Conservation (phyloP, 2,329 filamentous ascomycete genomes). For the Plectosphaerella sp. region DNA sequence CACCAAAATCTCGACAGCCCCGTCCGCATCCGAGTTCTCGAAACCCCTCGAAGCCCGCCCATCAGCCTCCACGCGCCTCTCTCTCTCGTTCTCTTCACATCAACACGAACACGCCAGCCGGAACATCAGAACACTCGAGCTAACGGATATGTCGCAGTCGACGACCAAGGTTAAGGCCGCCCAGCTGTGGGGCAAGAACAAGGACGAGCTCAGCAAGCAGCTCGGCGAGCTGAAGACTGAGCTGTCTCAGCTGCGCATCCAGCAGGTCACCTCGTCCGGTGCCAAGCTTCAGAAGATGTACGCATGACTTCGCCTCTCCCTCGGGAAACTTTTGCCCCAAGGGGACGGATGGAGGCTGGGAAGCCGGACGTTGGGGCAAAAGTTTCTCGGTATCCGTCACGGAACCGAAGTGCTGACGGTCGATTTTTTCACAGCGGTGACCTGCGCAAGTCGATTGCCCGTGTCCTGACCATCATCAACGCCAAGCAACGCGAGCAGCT, state of each 20-base stretch:
- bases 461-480: constrained; percentile 99
- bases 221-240: constrained; percentile 94
- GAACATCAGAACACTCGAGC: constrained; percentile 1
- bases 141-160: constrained; percentile 28
- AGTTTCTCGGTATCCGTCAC: neutral
- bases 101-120: neutral
- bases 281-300: constrained; percentile 98
- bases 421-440: constrained; percentile 66
- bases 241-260: constrained; percentile 92
- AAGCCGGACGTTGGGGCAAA: constrained; percentile 1
- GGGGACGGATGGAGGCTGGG: constrained; percentile 10
- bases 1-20: constrained; percentile 5
- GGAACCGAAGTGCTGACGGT: constrained; percentile 6
- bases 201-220: constrained; percentile 96
- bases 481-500: constrained; percentile 98
- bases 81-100: neutral
- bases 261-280: constrained; percentile 94
- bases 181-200: constrained; percentile 98
- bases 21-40: constrained; percentile 8
- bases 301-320: constrained; percentile 26
- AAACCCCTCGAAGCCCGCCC: neutral
- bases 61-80: constrained; percentile 13
- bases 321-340: neutral
- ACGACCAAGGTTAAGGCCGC: constrained; percentile 81
- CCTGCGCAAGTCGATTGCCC: constrained; percentile 98